phyloP scores from a whole-genome alignment of 345 rosid genomes.

The Citrus hindsii region DNA sequence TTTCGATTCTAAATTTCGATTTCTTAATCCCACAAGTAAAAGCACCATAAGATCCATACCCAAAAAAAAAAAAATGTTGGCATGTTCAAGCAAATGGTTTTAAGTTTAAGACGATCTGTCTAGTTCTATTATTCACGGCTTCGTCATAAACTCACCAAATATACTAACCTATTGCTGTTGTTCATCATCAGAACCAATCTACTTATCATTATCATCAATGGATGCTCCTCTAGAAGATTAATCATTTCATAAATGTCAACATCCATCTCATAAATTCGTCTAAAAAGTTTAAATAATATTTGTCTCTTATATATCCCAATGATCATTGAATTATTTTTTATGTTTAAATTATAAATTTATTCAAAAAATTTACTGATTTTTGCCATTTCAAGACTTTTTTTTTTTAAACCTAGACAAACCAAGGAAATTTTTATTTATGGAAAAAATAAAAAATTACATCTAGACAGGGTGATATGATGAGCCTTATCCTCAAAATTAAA shows the following conservation, averaged over 20 bases:
- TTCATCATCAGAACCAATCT: background rate
- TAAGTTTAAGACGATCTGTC: constrained; percentile 25
- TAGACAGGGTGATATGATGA: too few species aligned
- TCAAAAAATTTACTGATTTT: constrained; percentile 43
- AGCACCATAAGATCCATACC: background rate
- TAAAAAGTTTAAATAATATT: constrained; percentile 45
- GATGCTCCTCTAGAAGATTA: constrained; percentile 74
- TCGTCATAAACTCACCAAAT: constrained; percentile 18
- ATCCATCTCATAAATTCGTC: constrained; percentile 74
- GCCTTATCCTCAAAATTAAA: too few species aligned
- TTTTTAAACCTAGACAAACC: too few species aligned
- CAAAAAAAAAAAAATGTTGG: too few species aligned
- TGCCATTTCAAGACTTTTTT: constrained; percentile 5
- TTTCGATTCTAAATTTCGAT: too few species aligned
- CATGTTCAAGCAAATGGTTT: constrained; percentile 23
- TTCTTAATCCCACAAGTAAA: too few species aligned
- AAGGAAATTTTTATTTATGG: too few species aligned
- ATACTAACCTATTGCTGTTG: constrained; percentile 21
- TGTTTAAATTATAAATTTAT: background rate
- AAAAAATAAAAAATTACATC: too few species aligned
- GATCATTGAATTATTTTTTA: too few species aligned
- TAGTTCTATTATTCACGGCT: background rate
- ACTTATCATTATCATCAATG: constrained; percentile 41
- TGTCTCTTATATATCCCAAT: background rate
- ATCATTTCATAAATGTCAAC: constrained; percentile 78